Conservation (phyloP, 1,284 basidiomycete genomes). For the Peniophora sp. region DNA sequence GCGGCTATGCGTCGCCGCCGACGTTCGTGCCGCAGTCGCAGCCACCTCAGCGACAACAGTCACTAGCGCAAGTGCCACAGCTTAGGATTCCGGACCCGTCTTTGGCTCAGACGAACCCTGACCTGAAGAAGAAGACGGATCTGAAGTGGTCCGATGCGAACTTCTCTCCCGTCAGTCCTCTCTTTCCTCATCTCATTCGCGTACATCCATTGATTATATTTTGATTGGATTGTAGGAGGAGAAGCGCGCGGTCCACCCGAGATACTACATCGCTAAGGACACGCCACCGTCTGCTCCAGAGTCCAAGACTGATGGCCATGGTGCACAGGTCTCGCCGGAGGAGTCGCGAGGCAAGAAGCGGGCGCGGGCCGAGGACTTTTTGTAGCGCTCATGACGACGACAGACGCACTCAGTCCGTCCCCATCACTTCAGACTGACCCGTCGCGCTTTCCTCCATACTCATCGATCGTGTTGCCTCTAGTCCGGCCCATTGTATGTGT, state of each 20-base stretch:
- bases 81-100: slow-evolving; percentile 50
- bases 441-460: slow-evolving; percentile 3
- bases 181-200: background rate
- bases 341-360: slow-evolving; percentile 70
- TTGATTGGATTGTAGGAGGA: slow-evolving; percentile 55
- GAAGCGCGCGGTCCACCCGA: slow-evolving; percentile 66
- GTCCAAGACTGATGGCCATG: slow-evolving; percentile 17
- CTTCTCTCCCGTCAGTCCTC: slow-evolving; percentile 57
- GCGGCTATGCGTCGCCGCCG: slow-evolving; percentile 6
- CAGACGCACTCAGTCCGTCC: background rate
- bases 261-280: slow-evolving; percentile 57
- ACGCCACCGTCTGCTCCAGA: slow-evolving; percentile 25
- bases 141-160: slow-evolving; percentile 73
- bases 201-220: background rate
- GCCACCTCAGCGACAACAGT: background rate
- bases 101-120: slow-evolving; percentile 56
- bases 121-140: slow-evolving; percentile 72
- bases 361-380: slow-evolving; percentile 71
- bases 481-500: no score
- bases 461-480: no score
- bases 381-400: slow-evolving; percentile 28
- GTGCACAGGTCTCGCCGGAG: slow-evolving; percentile 25
- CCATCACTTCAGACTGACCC: background rate
- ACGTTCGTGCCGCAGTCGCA: background rate
- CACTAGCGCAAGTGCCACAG: slow-evolving; percentile 15